Conservation (phyloP, 2,329 filamentous ascomycete genomes). For the Trichoderma simmonsii region DNA sequence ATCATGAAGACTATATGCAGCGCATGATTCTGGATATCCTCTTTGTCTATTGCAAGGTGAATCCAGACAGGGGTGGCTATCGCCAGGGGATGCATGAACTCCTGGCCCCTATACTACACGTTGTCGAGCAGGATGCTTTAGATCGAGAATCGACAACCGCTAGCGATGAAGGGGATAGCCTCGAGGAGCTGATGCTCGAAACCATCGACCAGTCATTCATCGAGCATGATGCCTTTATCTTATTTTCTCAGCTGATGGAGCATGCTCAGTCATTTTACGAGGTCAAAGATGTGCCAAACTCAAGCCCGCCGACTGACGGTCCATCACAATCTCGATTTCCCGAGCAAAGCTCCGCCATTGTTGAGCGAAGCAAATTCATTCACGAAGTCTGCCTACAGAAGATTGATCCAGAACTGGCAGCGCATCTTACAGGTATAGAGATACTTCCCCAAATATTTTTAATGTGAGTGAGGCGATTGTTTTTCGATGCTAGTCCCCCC, state of each 20-base stretch:
- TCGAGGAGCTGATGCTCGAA: slow-evolving; percentile 54
- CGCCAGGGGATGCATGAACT: slow-evolving; percentile 99
- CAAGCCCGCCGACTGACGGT: slow-evolving; percentile 18
- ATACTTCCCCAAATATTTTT: slow-evolving; percentile 95
- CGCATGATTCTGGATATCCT: slow-evolving; percentile 80
- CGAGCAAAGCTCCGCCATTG: slow-evolving; percentile 57
- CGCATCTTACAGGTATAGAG: slow-evolving; percentile 77
- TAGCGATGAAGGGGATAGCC: slow-evolving; percentile 32
- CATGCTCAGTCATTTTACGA: slow-evolving; percentile 85
- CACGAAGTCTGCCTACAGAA: slow-evolving; percentile 77
- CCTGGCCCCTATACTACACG: slow-evolving; percentile 82
- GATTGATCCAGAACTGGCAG: slow-evolving; percentile 78
- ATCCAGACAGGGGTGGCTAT: slow-evolving; percentile 81
- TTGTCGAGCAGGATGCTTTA: slow-evolving; percentile 77
- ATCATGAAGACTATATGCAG: slow-evolving; percentile 76
- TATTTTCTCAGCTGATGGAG: slow-evolving; percentile 88
- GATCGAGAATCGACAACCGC: slow-evolving; percentile 41
- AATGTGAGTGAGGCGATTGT: slow-evolving; percentile 58
- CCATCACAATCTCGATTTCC: slow-evolving; percentile 24
- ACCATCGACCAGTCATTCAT: slow-evolving; percentile 70
- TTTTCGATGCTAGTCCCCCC: not conserved
- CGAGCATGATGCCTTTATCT: slow-evolving; percentile 85
- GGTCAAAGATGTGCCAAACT: slow-evolving; percentile 37
- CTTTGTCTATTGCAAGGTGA: slow-evolving; percentile 92
- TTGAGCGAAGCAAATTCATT: slow-evolving; percentile 80